phyloP scores from a whole-genome alignment of 2,329 filamentous ascomycete species.

The Talaromyces sp. region DNA sequence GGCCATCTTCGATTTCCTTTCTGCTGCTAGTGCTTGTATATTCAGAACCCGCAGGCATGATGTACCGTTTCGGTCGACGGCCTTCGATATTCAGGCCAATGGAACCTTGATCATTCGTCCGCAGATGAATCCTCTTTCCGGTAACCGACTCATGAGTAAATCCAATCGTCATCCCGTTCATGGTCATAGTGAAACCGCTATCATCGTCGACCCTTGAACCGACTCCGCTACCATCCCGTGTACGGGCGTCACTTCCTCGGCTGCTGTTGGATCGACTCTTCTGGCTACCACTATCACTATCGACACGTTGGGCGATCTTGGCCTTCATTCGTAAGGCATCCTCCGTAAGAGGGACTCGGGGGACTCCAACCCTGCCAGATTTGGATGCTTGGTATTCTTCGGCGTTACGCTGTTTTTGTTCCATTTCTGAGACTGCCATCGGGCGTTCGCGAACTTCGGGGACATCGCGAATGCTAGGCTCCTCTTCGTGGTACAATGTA shows the following conservation, averaged over 20 bases:
- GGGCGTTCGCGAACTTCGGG: background rate
- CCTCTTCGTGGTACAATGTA: slow-evolving; percentile 28
- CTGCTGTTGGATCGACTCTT: slow-evolving; percentile 40
- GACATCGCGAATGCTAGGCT: background rate
- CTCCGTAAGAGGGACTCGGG: slow-evolving; percentile 29
- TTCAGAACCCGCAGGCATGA: slow-evolving; percentile 30
- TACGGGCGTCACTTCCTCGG: slow-evolving; percentile 34
- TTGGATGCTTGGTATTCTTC: slow-evolving; percentile 39
- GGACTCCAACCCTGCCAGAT: slow-evolving; percentile 22
- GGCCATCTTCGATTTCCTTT: slow-evolving; percentile 30
- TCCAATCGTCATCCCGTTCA: slow-evolving; percentile 38
- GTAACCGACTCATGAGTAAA: slow-evolving; percentile 33
- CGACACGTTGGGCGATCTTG: slow-evolving; percentile 26
- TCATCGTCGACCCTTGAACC: slow-evolving; percentile 32
- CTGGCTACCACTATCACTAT: slow-evolving; percentile 38
- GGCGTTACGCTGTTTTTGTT: slow-evolving; percentile 33
- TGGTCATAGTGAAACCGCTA: slow-evolving; percentile 35
- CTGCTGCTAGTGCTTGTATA: slow-evolving; percentile 28
- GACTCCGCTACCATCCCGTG: slow-evolving; percentile 29
- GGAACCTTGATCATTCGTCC: slow-evolving; percentile 33
- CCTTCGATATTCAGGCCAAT: slow-evolving; percentile 38
- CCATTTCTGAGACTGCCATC: slow-evolving; percentile 21
- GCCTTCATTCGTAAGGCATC: slow-evolving; percentile 29
- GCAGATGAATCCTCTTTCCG: slow-evolving; percentile 37
- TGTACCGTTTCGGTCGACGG: slow-evolving; percentile 33